A percentile compares a stretch with the other conserved stretches of the same genome.
These are phyloP conservation scores for Pseudisothecium myosuroides DNA, from an alignment of 225 moss, liverwort and hornwort genomes.

Conservation along the genomic window DNA sequence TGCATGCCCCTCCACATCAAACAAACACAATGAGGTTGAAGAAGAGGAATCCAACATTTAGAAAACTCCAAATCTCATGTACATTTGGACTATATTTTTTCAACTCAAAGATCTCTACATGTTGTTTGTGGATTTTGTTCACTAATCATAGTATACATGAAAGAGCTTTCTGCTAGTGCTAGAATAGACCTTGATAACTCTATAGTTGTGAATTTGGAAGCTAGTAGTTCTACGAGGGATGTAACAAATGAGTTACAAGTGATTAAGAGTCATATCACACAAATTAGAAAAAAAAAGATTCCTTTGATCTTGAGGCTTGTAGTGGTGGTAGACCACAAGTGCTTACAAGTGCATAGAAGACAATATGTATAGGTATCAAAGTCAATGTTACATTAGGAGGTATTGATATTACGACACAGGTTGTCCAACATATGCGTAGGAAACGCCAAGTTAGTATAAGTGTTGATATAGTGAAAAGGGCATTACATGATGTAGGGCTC, in stretches of 20 bases:
- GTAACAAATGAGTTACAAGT: background rate
- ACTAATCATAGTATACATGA: background rate
- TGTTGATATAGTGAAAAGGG: background rate
- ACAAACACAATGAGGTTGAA: too few relatives aligned
- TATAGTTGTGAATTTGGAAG: background rate
- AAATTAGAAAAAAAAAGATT: background rate
- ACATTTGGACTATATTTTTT: background rate
- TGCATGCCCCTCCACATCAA: background rate
- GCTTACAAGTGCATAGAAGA: background rate
- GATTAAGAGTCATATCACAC: rapidly evolving
- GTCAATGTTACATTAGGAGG: background rate
- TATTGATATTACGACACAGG: background rate
- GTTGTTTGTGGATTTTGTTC: background rate
- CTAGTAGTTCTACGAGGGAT: too few relatives aligned
- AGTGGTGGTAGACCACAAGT: background rate
- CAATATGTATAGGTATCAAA: background rate
- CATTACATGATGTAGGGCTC: background rate
- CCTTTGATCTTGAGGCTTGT: background rate
- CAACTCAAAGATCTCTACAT: background rate
- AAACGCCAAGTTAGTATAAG: background rate
- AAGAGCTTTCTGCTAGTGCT: background rate
- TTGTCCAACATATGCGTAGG: rapidly evolving
- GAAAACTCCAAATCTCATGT: background rate
- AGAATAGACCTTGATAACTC: background rate
- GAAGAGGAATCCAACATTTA: too few relatives aligned